These are phyloP conservation scores for Volvox africanus DNA, from an alignment of 139 green algal genomes.

Conservation along the genomic window DNA sequence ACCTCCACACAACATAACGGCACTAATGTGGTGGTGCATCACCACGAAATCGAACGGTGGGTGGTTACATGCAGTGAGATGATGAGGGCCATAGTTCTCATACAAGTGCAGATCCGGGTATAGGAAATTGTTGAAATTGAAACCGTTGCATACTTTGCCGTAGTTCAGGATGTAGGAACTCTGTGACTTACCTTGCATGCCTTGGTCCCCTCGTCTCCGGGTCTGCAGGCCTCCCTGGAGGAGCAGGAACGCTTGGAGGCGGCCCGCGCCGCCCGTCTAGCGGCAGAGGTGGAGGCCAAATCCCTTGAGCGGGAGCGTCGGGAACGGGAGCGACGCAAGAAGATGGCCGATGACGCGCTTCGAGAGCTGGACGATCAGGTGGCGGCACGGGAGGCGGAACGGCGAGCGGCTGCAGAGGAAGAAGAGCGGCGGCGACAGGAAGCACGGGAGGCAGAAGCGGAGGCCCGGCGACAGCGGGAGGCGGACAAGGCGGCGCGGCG, in stretches of 20 bases:
- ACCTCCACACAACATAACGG: too few species aligned
- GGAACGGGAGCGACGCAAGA: not conserved
- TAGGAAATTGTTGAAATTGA: too few species aligned
- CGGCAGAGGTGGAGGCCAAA: slow-evolving; percentile 18
- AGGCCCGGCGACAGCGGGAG: not conserved
- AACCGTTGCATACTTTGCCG: too few species aligned
- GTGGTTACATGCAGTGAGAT: too few species aligned
- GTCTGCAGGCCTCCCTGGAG: slow-evolving; percentile 9
- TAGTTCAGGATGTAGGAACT: too few species aligned
- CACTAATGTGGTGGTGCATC: too few species aligned
- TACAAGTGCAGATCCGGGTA: too few species aligned
- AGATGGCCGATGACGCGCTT: not conserved
- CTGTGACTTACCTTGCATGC: too few species aligned
- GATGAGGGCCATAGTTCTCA: too few species aligned
- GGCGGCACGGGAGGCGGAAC: slow-evolving; percentile 15
- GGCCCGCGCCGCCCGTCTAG: slow-evolving; percentile 1
- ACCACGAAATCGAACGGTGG: too few species aligned
- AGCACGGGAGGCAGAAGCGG: not conserved
- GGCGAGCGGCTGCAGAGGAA: not conserved
- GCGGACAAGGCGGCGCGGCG: not conserved
- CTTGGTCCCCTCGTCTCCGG: too few species aligned
- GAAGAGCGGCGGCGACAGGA: not conserved
- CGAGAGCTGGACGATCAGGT: slow-evolving; percentile 12
- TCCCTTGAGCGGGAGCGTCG: not conserved
- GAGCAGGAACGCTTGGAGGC: slow-evolving; percentile 2